Conservation (phyloP, 768 basidiomycete species). For the Guyanaporus albipodus region DNA sequence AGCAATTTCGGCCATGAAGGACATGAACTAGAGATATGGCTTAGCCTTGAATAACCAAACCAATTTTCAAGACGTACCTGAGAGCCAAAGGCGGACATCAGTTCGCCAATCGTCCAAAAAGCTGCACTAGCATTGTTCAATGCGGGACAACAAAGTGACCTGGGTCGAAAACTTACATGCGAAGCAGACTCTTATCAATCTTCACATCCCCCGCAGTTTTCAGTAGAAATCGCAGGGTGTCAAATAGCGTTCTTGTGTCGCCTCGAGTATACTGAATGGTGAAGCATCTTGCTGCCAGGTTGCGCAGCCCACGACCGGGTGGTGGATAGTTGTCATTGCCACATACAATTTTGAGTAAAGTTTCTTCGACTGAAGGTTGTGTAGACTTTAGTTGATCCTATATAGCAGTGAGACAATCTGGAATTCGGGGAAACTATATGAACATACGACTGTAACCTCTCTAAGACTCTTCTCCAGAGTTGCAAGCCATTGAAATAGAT, state of each 20-base stretch:
- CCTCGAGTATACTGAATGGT: constrained; percentile 69
- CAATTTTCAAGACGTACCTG: constrained; percentile 52
- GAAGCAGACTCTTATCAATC: constrained; percentile 58
- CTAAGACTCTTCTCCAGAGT: constrained; percentile 56
- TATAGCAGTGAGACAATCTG: constrained; percentile 1
- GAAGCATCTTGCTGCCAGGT: constrained; percentile 75
- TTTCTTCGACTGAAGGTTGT: constrained; percentile 59
- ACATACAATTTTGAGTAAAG: constrained; percentile 63
- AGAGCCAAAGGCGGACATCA: constrained; percentile 80
- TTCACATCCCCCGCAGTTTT: constrained; percentile 74
- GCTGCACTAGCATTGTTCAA: constrained; percentile 54
- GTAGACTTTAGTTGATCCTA: constrained; percentile 65
- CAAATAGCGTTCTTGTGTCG: constrained; percentile 83
- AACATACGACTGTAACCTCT: constrained; percentile 49
- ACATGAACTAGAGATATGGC: constrained; percentile 73
- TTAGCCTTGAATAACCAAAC: not conserved
- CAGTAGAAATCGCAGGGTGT: constrained; percentile 75
- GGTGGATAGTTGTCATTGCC: constrained; percentile 65
- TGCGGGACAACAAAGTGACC: not conserved
- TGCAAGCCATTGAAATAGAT: constrained; percentile 81
- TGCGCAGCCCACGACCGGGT: constrained; percentile 84
- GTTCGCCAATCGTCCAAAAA: constrained; percentile 81
- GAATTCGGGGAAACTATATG: not conserved
- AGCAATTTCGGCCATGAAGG: constrained; percentile 84
- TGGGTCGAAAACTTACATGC: constrained; percentile 50